A percentile compares a stretch with the other conserved stretches of the same genome.
Conservation (phyloP, 805 yeast species). For the Kazachstania martiniae region DNA sequence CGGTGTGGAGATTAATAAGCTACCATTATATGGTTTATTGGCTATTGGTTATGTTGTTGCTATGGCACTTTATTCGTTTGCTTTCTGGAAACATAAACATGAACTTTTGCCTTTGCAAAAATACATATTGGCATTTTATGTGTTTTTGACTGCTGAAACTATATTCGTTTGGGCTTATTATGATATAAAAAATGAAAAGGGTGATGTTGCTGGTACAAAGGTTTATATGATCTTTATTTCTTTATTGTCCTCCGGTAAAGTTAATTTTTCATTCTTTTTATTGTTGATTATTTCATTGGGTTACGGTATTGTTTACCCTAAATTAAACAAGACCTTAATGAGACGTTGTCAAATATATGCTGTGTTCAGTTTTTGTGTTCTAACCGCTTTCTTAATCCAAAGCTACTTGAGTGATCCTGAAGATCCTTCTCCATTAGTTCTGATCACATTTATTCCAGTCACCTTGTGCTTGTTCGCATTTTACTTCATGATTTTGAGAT, state of each 20-base stretch:
- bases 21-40: slow-evolving; percentile 78
- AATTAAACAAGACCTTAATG: slow-evolving; percentile 68
- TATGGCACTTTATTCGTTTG: slow-evolving; percentile 73
- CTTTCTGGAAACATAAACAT: slow-evolving; percentile 73
- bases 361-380: slow-evolving; percentile 42
- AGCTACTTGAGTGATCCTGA: slow-evolving; percentile 43
- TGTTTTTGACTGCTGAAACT: slow-evolving; percentile 73
- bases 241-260: slow-evolving; percentile 65
- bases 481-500: slow-evolving; percentile 62
- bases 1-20: slow-evolving; percentile 83
- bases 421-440: slow-evolving; percentile 37
- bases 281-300: slow-evolving; percentile 81
- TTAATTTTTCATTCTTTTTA: slow-evolving; percentile 81
- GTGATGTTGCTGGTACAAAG: slow-evolving; percentile 46
- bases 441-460: slow-evolving; percentile 61
- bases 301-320: slow-evolving; percentile 87
- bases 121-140: slow-evolving; percentile 77
- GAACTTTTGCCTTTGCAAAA: slow-evolving; percentile 85
- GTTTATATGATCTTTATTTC: slow-evolving; percentile 72
- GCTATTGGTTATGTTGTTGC: slow-evolving; percentile 77
- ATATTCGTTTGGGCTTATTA: slow-evolving; percentile 86
- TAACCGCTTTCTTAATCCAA: slow-evolving; percentile 43
- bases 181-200: slow-evolving; percentile 64
- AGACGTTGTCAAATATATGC: slow-evolving; percentile 54
- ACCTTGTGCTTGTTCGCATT: slow-evolving; percentile 57